phyloP scores from a whole-genome alignment of 306 rosid species.

The Cyclanthera cordifolia region DNA sequence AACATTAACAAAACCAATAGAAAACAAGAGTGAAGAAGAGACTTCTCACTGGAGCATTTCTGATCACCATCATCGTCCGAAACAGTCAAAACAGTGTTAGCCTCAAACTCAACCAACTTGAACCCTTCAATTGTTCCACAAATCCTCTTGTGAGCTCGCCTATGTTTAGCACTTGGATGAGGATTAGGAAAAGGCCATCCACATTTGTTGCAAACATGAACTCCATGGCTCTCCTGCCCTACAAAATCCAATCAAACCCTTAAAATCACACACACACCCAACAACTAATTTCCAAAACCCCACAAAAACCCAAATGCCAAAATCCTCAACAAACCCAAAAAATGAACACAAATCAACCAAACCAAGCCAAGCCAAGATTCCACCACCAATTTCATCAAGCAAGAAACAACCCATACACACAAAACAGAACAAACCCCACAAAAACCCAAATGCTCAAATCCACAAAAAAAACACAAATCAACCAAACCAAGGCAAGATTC shows the following conservation, averaged over 20 bases:
- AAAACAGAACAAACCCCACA: no score
- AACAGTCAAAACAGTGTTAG: slow-evolving; percentile 21
- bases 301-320: neutral
- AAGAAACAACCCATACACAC: no score
- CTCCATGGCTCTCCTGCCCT: slow-evolving; percentile 44
- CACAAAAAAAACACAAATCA: no score
- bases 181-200: slow-evolving; percentile 59
- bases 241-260: slow-evolving; percentile 8
- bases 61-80: slow-evolving; percentile 54
- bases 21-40: neutral
- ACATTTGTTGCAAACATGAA: slow-evolving; percentile 45
- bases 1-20: neutral
- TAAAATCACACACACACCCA: neutral
- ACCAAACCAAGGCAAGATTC: no score
- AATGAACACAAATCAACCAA: neutral
- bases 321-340: neutral
- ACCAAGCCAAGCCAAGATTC: neutral
- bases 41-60: slow-evolving; percentile 34
- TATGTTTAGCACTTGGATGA: slow-evolving; percentile 54
- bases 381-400: neutral
- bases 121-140: slow-evolving; percentile 76
- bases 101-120: slow-evolving; percentile 28
- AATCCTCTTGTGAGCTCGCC: slow-evolving; percentile 77
- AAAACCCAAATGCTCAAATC: no score
- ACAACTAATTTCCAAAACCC: slow-evolving; percentile 1